phyloP scores from a whole-genome alignment of 805 yeast species.

The Saturnispora sekii region DNA sequence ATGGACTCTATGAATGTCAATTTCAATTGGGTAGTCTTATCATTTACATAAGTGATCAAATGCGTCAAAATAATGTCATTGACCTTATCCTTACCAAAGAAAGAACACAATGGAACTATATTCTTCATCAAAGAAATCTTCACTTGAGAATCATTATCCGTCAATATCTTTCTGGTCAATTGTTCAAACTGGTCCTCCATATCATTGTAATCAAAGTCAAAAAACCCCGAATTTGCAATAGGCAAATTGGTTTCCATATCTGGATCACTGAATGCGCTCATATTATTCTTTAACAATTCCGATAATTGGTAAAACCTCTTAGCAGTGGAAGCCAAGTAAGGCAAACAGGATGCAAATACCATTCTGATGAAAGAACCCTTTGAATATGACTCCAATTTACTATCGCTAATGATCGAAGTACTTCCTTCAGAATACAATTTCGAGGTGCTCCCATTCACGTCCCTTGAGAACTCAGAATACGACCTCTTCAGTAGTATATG shows the following conservation, averaged over 20 bases:
- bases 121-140: conserved; percentile 59
- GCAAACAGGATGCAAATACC: conserved; percentile 63
- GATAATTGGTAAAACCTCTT: conserved; percentile 55
- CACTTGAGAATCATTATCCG: conserved; percentile 59
- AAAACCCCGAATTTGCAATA: conserved; percentile 24
- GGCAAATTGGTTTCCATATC: conserved; percentile 34
- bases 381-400: neutral
- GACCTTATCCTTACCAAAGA: conserved; percentile 79
- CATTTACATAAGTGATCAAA: conserved; percentile 83
- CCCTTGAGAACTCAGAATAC: conserved; percentile 15
- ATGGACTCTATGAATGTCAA: conserved; percentile 64
- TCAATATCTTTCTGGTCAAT: conserved; percentile 53
- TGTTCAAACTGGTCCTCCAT: conserved; percentile 52
- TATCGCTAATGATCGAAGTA: neutral
- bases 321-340: conserved; percentile 59
- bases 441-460: neutral
- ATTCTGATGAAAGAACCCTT: conserved; percentile 41
- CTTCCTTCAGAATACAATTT: conserved; percentile 4
- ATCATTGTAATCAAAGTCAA: conserved; percentile 33
- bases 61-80: conserved; percentile 86
- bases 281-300: conserved; percentile 32
- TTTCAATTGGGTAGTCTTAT: conserved; percentile 56
- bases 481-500: conserved; percentile 32
- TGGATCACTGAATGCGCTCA: conserved; percentile 28
- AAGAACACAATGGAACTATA: conserved; percentile 68